Conservation (phyloP, 306 rosid species). For the Leucaena leucocephala region DNA sequence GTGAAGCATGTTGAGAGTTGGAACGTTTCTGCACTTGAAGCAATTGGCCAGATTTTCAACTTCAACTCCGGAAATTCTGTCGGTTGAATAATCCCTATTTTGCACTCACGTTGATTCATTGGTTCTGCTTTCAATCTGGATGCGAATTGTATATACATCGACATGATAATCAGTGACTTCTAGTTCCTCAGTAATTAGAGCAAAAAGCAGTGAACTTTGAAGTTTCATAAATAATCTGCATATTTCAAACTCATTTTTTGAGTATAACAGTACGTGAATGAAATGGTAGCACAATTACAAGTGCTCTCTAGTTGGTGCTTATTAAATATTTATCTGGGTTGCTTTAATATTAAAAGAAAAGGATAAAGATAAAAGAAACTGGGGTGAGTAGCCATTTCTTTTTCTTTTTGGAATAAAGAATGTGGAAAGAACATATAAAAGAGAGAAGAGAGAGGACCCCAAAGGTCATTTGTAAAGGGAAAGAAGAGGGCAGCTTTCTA, state of each 20-base stretch:
- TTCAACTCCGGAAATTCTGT: constrained; percentile 42
- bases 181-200: background rate
- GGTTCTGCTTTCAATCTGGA: background rate
- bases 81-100: constrained; percentile 33
- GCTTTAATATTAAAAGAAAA: background rate
- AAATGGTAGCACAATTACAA: background rate
- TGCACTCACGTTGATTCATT: constrained; percentile 6
- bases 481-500: constrained; percentile 14
- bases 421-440: background rate
- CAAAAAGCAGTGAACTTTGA: background rate
- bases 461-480: background rate
- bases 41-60: constrained; percentile 77
- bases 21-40: constrained; percentile 84
- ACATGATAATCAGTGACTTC: background rate
- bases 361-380: background rate
- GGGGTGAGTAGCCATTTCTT: background rate
- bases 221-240: background rate
- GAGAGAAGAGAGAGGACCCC: background rate
- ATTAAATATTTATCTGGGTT: background rate
- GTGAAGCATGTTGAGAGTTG: constrained; percentile 87
- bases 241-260: background rate
- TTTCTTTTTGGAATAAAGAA: background rate
- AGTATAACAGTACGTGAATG: background rate
- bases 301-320: background rate
- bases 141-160: background rate